Conservation (phyloP, 148 eudicot genomes). For the Persicaria tinctoria region DNA sequence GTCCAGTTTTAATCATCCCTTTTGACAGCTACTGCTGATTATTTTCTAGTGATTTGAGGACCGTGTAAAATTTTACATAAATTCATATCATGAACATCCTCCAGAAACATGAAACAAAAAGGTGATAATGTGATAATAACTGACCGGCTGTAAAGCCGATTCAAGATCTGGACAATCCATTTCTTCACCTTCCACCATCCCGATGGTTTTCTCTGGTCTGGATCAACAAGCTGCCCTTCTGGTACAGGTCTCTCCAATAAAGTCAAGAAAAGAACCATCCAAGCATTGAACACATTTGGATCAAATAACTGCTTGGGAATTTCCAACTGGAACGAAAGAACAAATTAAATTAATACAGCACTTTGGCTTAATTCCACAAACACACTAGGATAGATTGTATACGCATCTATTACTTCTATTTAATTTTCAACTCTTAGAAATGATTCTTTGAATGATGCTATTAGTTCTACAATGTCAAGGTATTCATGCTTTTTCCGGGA, state of each 20-base stretch:
- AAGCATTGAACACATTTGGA: conserved; percentile 81
- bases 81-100: not conserved
- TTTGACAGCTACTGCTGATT: not conserved
- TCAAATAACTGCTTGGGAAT: conserved; percentile 86
- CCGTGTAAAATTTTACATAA: not conserved
- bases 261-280: conserved; percentile 93
- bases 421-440: not conserved
- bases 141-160: conserved; percentile 88
- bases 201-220: conserved; percentile 86
- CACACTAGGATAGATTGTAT: not conserved
- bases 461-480: not conserved
- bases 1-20: not conserved
- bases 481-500: not conserved
- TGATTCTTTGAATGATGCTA: not conserved
- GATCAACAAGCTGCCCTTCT: conserved; percentile 89
- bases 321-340: conserved; percentile 61
- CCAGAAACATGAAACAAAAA: not conserved
- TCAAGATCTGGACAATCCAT: conserved; percentile 97
- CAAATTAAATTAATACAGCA: not conserved
- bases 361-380: not conserved
- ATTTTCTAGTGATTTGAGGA: not conserved
- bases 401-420: not conserved
- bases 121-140: conserved; percentile 6
- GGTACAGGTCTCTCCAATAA: conserved; percentile 97
- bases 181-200: conserved; percentile 99